phyloP scores from a whole-genome alignment of 2,329 filamentous ascomycete genomes.

The Grosmannia serpens region DNA sequence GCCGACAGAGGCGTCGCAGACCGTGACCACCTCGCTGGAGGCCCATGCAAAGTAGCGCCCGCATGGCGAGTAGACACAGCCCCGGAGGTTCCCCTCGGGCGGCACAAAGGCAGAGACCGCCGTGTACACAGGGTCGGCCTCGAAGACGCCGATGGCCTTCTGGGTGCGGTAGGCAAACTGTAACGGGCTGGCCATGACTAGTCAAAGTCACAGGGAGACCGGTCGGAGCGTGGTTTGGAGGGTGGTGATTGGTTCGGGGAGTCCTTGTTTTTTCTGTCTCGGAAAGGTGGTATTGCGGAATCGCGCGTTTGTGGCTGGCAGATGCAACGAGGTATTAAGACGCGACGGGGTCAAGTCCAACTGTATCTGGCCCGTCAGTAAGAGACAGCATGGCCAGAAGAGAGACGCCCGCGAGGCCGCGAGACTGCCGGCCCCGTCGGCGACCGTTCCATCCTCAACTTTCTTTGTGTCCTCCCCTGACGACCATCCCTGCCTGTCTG shows the following conservation, averaged over 20 bases:
- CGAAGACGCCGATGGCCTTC: conserved; percentile 89
- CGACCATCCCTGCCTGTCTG: background rate
- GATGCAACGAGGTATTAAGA: too few species aligned
- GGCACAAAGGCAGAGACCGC: conserved; percentile 71
- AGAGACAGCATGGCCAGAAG: too few species aligned
- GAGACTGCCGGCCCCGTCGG: too few species aligned
- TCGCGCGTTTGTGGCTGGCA: too few species aligned
- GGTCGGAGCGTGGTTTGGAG: conserved; percentile 10
- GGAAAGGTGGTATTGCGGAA: background rate
- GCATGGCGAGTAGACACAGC: conserved; percentile 89
- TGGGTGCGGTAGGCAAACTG: conserved; percentile 96
- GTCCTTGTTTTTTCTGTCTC: too few species aligned
- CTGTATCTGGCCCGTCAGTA: too few species aligned
- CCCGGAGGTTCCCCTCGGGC: conserved; percentile 89
- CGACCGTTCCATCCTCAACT: background rate
- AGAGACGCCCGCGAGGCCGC: too few species aligned
- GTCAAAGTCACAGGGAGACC: conserved; percentile 63
- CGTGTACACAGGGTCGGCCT: conserved; percentile 82
- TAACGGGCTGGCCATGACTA: conserved; percentile 87
- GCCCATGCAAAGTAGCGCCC: conserved; percentile 96
- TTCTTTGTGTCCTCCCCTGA: background rate
- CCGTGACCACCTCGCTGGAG: conserved; percentile 71
- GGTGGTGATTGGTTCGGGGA: background rate
- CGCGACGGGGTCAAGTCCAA: too few species aligned
- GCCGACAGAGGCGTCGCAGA: conserved; percentile 72